A percentile compares a stretch with the other conserved stretches of the same genome.
Evolutionary conservation across 1,284 basidiomycete species (phyloP).

Genomic region (Puccinia novopanici): DNA sequence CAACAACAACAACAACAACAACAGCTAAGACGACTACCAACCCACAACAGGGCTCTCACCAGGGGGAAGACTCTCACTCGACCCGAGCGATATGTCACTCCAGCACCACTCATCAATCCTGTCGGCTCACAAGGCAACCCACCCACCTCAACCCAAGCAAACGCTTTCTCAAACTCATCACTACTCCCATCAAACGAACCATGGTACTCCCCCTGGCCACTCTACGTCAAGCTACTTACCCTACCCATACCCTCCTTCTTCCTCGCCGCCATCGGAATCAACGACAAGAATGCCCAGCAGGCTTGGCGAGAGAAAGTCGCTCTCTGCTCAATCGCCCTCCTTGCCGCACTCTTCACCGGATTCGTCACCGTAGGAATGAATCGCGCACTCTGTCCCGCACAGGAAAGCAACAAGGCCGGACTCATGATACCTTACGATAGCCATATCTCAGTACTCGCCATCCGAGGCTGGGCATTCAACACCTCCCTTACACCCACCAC

Average conservation of each 20-base stretch:
- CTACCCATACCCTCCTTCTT: constrained; percentile 57
- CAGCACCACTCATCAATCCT: constrained; percentile 88
- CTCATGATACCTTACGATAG: constrained; percentile 20
- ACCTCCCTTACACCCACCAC: constrained; percentile 66
- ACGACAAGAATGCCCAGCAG: constrained; percentile 66
- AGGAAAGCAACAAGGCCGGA: constrained; percentile 38
- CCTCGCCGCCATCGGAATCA: constrained; percentile 59
- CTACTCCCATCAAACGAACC: not conserved
- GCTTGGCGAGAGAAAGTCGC: constrained; percentile 99
- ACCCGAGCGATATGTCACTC: constrained; percentile 89
- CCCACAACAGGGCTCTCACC: too few species aligned
- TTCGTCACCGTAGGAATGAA: constrained; percentile 95
- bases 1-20: too few species aligned
- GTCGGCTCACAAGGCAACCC: constrained; percentile 62
- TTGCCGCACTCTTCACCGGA: constrained; percentile 78
- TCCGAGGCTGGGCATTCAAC: constrained; percentile 78
- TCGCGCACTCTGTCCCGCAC: constrained; percentile 78
- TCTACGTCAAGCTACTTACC: constrained; percentile 54
- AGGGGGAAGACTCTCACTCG: constrained; percentile 92
- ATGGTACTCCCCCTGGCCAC: constrained; percentile 54
- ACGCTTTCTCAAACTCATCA: not conserved
- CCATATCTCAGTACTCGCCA: constrained; percentile 68
- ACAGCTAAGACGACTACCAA: too few species aligned
- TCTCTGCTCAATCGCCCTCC: constrained; percentile 78
- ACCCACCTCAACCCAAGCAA: too few species aligned